Percentiles rank a stretch among this genome's conserved stretches.
These are phyloP conservation scores for Biscogniauxia marginata DNA, from an alignment of 2,329 filamentous ascomycete species.

Conservation along the genomic window DNA sequence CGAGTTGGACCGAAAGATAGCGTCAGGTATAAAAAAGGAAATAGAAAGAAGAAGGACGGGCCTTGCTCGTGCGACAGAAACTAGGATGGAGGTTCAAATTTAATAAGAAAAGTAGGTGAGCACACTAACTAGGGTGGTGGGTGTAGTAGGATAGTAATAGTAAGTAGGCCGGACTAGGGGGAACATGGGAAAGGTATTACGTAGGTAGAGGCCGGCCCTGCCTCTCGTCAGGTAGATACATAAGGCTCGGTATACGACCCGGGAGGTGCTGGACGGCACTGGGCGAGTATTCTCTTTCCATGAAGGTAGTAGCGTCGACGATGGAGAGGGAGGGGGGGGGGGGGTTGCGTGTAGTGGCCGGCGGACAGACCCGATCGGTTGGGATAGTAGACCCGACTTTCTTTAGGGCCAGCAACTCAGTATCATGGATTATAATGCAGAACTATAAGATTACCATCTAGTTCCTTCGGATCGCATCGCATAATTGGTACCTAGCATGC, in stretches of 20 bases:
- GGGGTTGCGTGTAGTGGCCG: neutral
- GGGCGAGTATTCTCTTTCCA: neutral
- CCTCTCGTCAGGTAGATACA: neutral
- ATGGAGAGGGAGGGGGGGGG: neutral
- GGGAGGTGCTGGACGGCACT: neutral
- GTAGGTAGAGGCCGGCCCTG: neutral
- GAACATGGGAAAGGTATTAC: neutral
- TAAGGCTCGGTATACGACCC: neutral
- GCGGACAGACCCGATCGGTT: neutral
- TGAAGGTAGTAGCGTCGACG: neutral
- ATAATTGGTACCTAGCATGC: neutral
- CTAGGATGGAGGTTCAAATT: neutral
- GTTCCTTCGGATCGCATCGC: neutral
- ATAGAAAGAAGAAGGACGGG: neutral
- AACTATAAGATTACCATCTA: neutral
- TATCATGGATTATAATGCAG: neutral
- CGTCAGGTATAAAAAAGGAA: neutral
- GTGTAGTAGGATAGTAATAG: neutral
- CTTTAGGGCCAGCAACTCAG: slow-evolving; percentile 1
- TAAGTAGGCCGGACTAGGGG: neutral
- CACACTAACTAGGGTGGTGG: neutral
- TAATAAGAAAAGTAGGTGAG: neutral
- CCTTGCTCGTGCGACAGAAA: neutral
- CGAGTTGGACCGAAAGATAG: neutral
- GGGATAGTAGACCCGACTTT: slow-evolving; percentile 1